These are phyloP conservation scores for Ganoderma resinaceum DNA, from an alignment of 1,284 basidiomycete species.

Conservation along the genomic window DNA sequence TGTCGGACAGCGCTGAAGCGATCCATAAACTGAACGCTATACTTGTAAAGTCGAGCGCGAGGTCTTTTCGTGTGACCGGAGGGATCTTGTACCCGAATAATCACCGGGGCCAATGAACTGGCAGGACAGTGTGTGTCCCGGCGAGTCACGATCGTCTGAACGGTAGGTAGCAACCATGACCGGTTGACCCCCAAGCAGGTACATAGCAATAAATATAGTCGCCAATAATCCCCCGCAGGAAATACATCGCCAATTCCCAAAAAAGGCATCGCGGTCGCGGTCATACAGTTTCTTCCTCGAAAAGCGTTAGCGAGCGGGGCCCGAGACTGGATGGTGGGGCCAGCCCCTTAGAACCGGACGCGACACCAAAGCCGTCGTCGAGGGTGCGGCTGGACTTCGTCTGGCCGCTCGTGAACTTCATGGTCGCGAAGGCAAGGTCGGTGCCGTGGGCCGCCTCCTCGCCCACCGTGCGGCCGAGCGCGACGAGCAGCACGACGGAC, in stretches of 20 bases:
- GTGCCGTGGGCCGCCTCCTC: not conserved
- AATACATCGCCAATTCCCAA: no score
- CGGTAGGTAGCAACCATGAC: no score
- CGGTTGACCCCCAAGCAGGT: no score
- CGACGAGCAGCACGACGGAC: not conserved
- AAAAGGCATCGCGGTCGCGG: not conserved
- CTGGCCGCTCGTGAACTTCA: not conserved
- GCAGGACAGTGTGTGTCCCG: no score
- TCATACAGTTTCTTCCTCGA: not conserved
- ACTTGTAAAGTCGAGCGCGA: no score
- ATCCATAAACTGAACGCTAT: no score
- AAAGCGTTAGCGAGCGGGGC: not conserved
- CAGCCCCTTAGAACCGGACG: not conserved
- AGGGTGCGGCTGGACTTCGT: not conserved
- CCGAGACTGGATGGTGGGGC: not conserved
- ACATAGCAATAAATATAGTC: not conserved
- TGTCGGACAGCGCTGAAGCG: no score
- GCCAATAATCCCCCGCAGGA: no score
- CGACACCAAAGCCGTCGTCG: not conserved
- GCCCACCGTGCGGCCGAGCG: not conserved
- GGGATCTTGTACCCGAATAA: no score
- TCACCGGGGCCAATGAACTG: no score
- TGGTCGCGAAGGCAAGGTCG: not conserved
- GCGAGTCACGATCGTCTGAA: no score
- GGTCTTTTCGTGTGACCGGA: no score